Base-by-base conservation (phyloP, 371 early-diverging fungal genomes). In the Saksenaea vasiformis region DNA sequence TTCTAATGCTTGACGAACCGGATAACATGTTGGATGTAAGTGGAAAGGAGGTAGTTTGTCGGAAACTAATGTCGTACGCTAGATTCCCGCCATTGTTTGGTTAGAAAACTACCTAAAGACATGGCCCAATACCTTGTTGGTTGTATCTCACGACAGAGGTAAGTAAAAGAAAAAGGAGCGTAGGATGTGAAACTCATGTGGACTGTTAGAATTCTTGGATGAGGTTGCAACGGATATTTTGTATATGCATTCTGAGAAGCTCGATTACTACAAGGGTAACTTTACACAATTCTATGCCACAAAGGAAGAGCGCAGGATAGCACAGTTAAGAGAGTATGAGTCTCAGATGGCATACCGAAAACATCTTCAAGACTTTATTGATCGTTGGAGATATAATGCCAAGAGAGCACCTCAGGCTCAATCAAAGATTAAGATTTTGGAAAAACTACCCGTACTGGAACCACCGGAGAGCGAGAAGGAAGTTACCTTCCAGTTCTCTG, bases 331-430 rank as follows among this genome's bases (percentile, higher is more conserved):
- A 60, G 97, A 99, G 78, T 95, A 98, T 77, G 95, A 98, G 85
- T 83, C 95, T 60, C 96, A 99, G 82, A 76, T 95, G 77, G 88
- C 92, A 74, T 93, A 95, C 71, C 91, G 96, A 22, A 89, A 93
- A 68, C 97, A 97, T 79, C 77, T 97, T 67, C 95, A 98, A 74
- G 97, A 93, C 35, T 99, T 98, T 72, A 96, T 99, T 66, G 99
- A 99, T 73, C 90, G 98, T 54, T 99, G 99, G 96, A 85, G 99
- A 71, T 98, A 95, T 79, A 98, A 98, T 82, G 98, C 99, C 44
- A 98, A 97, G 69, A 87, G 98, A 61, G 96, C 98, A 22, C 91
- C 98, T 27, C 98, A 98, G 78, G 99, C 98, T 10, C 99, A 99
- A 82, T 90, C 88, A 69, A 98, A 95, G 81, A 90, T 99, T 75